Conservation (phyloP, 345 rosid species). For the Viola odorata region DNA sequence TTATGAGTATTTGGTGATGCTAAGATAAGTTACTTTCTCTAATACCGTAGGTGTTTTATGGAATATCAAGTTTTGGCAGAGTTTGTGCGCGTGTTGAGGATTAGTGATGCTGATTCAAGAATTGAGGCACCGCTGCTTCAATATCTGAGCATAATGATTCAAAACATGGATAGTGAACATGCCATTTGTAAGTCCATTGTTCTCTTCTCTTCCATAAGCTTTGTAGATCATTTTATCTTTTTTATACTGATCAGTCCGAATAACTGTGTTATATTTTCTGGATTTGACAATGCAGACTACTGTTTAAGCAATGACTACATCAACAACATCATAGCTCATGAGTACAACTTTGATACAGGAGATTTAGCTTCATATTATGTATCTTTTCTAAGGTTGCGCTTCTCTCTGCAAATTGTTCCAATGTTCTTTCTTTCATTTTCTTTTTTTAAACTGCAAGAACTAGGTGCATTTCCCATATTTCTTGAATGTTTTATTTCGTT, state of each 20-base stretch:
- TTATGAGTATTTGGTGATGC: not conserved
- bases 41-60: conserved; percentile 48
- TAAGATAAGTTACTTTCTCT: not conserved
- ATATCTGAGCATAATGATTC: conserved; percentile 64
- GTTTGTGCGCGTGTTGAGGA: conserved; percentile 50
- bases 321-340: conserved; percentile 49
- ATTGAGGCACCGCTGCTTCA: conserved; percentile 56
- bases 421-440: conserved; percentile 1
- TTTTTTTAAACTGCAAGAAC: not conserved
- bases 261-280: not conserved
- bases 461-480: not conserved
- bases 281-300: conserved; percentile 39
- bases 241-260: not conserved
- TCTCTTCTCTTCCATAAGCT: conserved; percentile 3
- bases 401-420: conserved; percentile 16
- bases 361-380: conserved; percentile 58
- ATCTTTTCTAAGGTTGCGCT: conserved; percentile 51
- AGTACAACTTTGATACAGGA: conserved; percentile 43
- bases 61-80: conserved; percentile 58
- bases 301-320: conserved; percentile 64
- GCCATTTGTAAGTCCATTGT: conserved; percentile 47
- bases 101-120: conserved; percentile 38
- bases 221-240: not conserved
- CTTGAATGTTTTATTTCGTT: not conserved
- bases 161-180: conserved; percentile 53